Conservation (phyloP, 345 rosid genomes). For the Sonneratia caseolaris region DNA sequence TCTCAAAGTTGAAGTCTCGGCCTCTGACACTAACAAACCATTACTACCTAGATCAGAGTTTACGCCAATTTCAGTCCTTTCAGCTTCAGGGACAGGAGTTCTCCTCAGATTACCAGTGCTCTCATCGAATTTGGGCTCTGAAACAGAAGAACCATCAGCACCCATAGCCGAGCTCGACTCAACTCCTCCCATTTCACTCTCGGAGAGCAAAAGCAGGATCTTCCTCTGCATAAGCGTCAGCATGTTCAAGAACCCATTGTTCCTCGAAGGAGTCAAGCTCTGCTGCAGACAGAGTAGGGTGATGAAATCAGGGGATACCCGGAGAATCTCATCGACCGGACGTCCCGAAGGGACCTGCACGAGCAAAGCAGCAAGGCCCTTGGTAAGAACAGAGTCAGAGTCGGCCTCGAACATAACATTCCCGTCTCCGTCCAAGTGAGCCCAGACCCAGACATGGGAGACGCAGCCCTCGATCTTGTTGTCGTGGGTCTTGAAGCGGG, state of each 20-base stretch:
- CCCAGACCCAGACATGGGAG: conserved; percentile 95
- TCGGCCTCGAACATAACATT: conserved; percentile 81
- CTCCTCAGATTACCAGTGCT: conserved; percentile 12
- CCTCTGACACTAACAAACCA: background rate
- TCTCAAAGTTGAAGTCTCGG: background rate
- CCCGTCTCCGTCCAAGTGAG: conserved; percentile 43
- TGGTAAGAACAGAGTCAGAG: conserved; percentile 75
- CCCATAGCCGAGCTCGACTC: conserved; percentile 10
- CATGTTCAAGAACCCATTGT: conserved; percentile 90
- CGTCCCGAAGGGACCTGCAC: conserved; percentile 74
- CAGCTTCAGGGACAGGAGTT: background rate
- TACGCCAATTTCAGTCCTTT: conserved; percentile 3
- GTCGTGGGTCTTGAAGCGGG: conserved; percentile 53
- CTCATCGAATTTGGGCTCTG: conserved; percentile 6
- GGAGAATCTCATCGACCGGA: conserved; percentile 55
- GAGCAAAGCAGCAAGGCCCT: conserved; percentile 86
- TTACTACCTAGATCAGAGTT: conserved; percentile 1
- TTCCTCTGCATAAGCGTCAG: conserved; percentile 84
- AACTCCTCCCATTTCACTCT: too few relatives aligned
- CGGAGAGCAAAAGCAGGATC: conserved; percentile 39
- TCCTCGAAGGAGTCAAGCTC: conserved; percentile 76
- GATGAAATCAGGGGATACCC: conserved; percentile 69
- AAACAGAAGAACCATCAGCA: conserved; percentile 5
- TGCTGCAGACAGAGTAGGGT: conserved; percentile 78
- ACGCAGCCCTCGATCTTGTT: conserved; percentile 92